A percentile compares a stretch with the other conserved stretches of the same genome.
Evolutionary conservation across 2,329 filamentous ascomycete species (phyloP).

Genomic region (Cercospora sojina): DNA sequence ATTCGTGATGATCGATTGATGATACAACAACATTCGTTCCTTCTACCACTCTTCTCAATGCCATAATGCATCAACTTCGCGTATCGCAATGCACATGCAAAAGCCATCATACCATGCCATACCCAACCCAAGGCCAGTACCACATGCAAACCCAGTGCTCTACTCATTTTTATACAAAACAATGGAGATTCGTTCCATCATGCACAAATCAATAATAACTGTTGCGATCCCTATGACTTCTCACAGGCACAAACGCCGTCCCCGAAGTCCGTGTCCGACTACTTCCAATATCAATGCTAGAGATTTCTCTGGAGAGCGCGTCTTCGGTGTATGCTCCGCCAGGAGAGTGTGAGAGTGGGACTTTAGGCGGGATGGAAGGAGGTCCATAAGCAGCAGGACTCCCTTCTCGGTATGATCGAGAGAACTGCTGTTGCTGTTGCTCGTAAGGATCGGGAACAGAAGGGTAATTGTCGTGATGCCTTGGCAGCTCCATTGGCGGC

Average conservation of each 20-base stretch:
- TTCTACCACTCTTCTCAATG: not conserved
- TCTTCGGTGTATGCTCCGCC: constrained; percentile 45
- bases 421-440: constrained; percentile 48
- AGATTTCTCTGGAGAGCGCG: constrained; percentile 71
- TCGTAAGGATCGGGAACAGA: constrained; percentile 51
- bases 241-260: constrained; percentile 34
- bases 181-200: not conserved
- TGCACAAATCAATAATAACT: constrained; percentile 30
- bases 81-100: not conserved
- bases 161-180: not conserved
- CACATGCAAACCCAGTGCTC: not conserved
- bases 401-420: constrained; percentile 34
- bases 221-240: constrained; percentile 36
- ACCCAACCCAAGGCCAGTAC: not conserved
- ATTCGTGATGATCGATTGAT: not conserved
- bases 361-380: constrained; percentile 25
- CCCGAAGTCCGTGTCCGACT: constrained; percentile 20
- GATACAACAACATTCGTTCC: not conserved
- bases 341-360: constrained; percentile 22
- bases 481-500: constrained; percentile 26
- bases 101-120: not conserved
- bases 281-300: constrained; percentile 47
- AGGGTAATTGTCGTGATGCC: constrained; percentile 47
- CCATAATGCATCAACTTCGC: not conserved
- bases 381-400: constrained; percentile 36